Conservation (phyloP, 495 filamentous ascomycete species). For the Collariella sp. region DNA sequence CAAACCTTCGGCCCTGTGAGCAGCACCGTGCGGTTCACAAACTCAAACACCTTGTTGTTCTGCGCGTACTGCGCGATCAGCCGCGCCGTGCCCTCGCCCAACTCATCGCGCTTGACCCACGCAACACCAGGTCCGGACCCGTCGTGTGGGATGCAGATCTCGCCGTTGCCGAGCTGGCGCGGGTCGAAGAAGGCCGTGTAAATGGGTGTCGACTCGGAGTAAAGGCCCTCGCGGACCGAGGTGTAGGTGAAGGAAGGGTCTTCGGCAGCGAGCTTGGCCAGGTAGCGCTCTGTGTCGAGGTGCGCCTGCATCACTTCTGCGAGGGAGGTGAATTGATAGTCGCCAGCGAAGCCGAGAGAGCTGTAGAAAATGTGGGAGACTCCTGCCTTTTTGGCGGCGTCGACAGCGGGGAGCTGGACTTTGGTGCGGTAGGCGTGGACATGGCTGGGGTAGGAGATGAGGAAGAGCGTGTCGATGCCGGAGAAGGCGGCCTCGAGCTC, state of each 20-base stretch:
- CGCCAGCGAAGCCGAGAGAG: slow-evolving; percentile 50
- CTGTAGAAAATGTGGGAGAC: slow-evolving; percentile 61
- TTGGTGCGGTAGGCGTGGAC: slow-evolving; percentile 21
- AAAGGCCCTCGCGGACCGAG: slow-evolving; percentile 53
- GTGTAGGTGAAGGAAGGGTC: slow-evolving; percentile 34
- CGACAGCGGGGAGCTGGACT: slow-evolving; percentile 39
- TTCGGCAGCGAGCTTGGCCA: slow-evolving; percentile 28
- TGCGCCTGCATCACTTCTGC: slow-evolving; percentile 62
- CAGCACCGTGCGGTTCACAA: slow-evolving; percentile 31
- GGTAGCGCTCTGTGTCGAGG: slow-evolving; percentile 51
- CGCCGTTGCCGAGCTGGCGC: slow-evolving; percentile 13
- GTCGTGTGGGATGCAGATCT: slow-evolving; percentile 45
- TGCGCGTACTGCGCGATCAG: slow-evolving; percentile 28
- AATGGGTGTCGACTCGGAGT: slow-evolving; percentile 59
- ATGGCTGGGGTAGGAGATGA: slow-evolving; percentile 41
- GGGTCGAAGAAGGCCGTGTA: slow-evolving; percentile 56
- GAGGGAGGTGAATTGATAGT: slow-evolving; percentile 14
- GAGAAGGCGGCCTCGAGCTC: slow-evolving; percentile 31
- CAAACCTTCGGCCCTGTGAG: slow-evolving; percentile 35
- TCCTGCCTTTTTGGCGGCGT: slow-evolving; percentile 48
- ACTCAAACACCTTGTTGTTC: slow-evolving; percentile 19
- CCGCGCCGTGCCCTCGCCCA: slow-evolving; percentile 41
- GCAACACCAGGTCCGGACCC: slow-evolving; percentile 39
- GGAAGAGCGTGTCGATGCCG: slow-evolving; percentile 40
- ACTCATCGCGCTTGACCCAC: slow-evolving; percentile 47